These are phyloP conservation scores for Calonectria pseudoreteaudii DNA, from an alignment of 2,329 filamentous ascomycete species.

Conservation along the genomic window DNA sequence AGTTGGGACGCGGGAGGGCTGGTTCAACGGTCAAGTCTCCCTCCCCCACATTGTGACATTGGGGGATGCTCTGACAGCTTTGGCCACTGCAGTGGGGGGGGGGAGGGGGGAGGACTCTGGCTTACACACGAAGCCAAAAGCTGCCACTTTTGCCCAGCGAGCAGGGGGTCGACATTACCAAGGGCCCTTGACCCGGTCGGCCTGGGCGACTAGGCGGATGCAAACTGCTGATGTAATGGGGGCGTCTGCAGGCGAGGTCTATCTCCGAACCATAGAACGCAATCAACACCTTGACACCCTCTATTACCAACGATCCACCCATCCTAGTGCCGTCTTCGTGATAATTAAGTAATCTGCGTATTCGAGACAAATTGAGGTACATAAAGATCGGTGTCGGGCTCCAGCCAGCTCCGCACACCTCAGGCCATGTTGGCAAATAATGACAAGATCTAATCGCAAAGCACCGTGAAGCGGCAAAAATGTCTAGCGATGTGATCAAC, in stretches of 20 bases:
- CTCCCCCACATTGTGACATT: constrained; percentile 9
- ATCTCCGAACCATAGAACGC: constrained; percentile 21
- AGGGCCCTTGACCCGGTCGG: constrained; percentile 13
- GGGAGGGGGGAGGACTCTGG: too few species aligned
- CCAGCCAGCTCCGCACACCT: constrained; percentile 13
- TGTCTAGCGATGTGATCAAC: constrained; percentile 35
- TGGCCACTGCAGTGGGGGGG: background rate
- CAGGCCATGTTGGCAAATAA: constrained; percentile 1
- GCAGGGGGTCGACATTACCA: constrained; percentile 16
- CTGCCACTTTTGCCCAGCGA: background rate
- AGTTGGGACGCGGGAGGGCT: constrained; percentile 16
- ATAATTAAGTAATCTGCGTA: constrained; percentile 27
- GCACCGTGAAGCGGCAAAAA: constrained; percentile 12
- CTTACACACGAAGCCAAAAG: constrained; percentile 10
- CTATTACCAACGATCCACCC: constrained; percentile 25
- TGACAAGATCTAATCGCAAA: constrained; percentile 1
- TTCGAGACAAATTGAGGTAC: constrained; percentile 19
- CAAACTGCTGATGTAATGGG: constrained; percentile 24
- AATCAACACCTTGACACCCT: constrained; percentile 14
- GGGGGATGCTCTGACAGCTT: background rate
- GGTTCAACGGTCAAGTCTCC: background rate
- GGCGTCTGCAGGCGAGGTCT: constrained; percentile 25
- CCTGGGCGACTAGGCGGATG: constrained; percentile 14
- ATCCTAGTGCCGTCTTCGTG: constrained; percentile 24
- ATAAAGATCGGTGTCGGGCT: constrained; percentile 24